Evolutionary conservation across 164 flowering plant genomes (phyloP).

Genomic region (Protea cynaroides): DNA sequence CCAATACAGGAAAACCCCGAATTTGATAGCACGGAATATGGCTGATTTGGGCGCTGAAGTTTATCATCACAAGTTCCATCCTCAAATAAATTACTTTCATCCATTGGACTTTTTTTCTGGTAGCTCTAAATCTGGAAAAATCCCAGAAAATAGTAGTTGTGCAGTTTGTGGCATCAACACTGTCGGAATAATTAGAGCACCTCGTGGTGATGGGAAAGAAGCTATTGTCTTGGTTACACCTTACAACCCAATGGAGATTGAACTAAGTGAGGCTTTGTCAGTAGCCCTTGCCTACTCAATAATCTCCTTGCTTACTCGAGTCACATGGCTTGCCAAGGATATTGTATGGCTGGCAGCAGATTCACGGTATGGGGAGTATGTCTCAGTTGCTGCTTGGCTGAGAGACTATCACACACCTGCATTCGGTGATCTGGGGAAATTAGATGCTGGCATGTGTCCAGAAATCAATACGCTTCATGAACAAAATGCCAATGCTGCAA

Average conservation of each 20-base stretch:
- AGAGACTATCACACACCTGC: constrained; percentile 70
- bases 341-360: constrained; percentile 94
- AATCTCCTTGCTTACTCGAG: constrained; percentile 69
- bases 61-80: constrained; percentile 62
- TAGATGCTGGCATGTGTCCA: constrained; percentile 24
- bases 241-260: constrained; percentile 47
- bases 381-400: constrained; percentile 81
- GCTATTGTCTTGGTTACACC: constrained; percentile 92
- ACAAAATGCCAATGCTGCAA: constrained; percentile 11
- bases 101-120: constrained; percentile 67
- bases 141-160: constrained; percentile 39
- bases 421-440: constrained; percentile 27
- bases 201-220: constrained; percentile 97
- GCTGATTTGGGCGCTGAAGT: constrained; percentile 74
- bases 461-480: constrained; percentile 13
- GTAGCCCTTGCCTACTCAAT: constrained; percentile 71
- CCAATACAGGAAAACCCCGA: constrained; percentile 49
- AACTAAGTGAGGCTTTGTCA: constrained; percentile 49
- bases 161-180: constrained; percentile 48
- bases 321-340: constrained; percentile 94
- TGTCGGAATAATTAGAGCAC: constrained; percentile 89
- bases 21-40: constrained; percentile 53
- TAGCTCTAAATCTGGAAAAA: constrained; percentile 32
- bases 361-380: constrained; percentile 75
- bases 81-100: constrained; percentile 48